Conservation (phyloP, 345 rosid species). For the Nephelium lappaceum region DNA sequence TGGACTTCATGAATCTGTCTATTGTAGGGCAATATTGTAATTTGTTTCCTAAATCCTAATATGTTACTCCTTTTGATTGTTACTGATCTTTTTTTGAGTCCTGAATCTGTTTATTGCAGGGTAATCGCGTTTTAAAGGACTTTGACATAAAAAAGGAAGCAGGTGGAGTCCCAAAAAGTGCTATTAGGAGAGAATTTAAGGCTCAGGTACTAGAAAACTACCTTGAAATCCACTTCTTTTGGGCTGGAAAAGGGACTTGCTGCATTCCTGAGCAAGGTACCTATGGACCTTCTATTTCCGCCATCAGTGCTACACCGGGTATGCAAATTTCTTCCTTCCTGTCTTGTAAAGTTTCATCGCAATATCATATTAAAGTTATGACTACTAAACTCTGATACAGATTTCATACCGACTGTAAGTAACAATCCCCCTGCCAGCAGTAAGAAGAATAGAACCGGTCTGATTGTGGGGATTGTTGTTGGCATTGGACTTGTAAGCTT, state of each 20-base stretch:
- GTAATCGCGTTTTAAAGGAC: slow-evolving; percentile 48
- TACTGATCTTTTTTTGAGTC: not conserved
- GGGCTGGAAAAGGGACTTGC: slow-evolving; percentile 52
- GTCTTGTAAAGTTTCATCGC: not conserved
- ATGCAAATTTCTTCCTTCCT: not conserved
- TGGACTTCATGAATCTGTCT: not conserved
- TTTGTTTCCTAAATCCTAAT: not conserved
- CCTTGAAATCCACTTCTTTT: slow-evolving; percentile 45
- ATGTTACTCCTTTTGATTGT: not conserved
- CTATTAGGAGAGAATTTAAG: slow-evolving; percentile 23
- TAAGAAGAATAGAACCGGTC: slow-evolving; percentile 42
- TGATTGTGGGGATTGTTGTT: slow-evolving; percentile 53
- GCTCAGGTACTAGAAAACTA: slow-evolving; percentile 38
- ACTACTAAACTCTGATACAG: slow-evolving; percentile 38
- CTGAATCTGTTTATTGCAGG: slow-evolving; percentile 36
- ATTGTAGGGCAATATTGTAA: not conserved
- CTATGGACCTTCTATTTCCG: slow-evolving; percentile 53
- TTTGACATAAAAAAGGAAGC: slow-evolving; percentile 48
- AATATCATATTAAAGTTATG: slow-evolving; percentile 15
- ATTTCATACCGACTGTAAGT: slow-evolving; percentile 63
- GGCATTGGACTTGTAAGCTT: slow-evolving; percentile 50
- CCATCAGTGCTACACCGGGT: slow-evolving; percentile 71
- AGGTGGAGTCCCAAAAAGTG: slow-evolving; percentile 33
- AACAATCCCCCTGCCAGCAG: slow-evolving; percentile 40
- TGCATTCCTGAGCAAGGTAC: slow-evolving; percentile 36